Evolutionary conservation across 495 filamentous ascomycete species (phyloP), one percentile per base, ranked within the genome.

Genomic region (Neurospora sp.): DNA sequence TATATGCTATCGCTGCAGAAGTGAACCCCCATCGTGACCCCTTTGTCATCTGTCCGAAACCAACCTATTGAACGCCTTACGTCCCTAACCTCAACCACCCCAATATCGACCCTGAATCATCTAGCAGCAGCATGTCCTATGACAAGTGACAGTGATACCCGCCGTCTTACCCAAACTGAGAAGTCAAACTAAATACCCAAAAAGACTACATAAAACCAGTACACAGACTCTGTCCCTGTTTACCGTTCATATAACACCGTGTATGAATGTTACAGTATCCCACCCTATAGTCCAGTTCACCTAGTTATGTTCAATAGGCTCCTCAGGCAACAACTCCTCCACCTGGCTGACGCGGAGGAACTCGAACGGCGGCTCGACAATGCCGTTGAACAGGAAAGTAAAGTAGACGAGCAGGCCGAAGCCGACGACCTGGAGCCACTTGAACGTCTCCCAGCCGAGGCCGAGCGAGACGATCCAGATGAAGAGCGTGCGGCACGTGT

Each of bases 401-500:
- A 96, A 97, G 77, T 97, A 99, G 39, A 99, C 96, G 31, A 99
- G 88, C 71, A 98, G 81, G 31, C 78, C 90, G 78, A 99, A 99
- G 3, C 96, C 96, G 3, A 87, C 80, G 4, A 99, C 93, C 82
- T 99, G 96, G 10, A 99, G 87, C 92, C 94, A 97, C 83, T 98
- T 99, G 88, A 99, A 99, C 10, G 88, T 89, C 82, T 99, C 96
- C 96, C 96, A 99, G 70, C 96, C 94, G 0, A 99, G 87, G 8
- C 91, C 94, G 10, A 99, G 87, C 4, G 93, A 96, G 20, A 97
- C 93, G 38, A 99, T 86, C 96, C 96, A 99, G 83, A 99, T 98
- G 86, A 98, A 98, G 3, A 99, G 87, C 0, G 96, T 99, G 2
- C 96, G 91, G 85, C 94, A 98, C 2, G 96, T 99, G 80, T 99